Evolutionary conservation across 352 stramenopile genomes (phyloP).

Genomic region (Globisporangium abappressorium): DNA sequence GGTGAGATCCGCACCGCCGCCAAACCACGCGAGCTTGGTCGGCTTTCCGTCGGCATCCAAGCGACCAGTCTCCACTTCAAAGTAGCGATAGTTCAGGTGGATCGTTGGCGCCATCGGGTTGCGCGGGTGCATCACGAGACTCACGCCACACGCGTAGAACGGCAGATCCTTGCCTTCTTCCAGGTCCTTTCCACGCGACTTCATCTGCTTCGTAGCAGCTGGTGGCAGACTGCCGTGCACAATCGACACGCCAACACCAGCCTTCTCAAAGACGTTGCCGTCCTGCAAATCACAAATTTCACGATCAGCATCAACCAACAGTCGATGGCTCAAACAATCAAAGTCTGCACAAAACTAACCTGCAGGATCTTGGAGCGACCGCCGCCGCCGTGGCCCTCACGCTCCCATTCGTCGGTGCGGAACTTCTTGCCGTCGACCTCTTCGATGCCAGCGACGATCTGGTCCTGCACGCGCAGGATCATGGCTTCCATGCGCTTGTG

Average conservation of each 20-base stretch:
- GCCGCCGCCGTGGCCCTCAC: conserved; percentile 91
- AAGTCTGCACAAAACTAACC: conserved; percentile 12
- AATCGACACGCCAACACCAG: conserved; percentile 96
- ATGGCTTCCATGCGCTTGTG: conserved; percentile 79
- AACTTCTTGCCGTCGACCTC: conserved; percentile 94
- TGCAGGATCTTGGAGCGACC: conserved; percentile 94
- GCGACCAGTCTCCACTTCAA: conserved; percentile 91
- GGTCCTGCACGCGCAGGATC: conserved; percentile 78
- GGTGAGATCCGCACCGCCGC: conserved; percentile 96
- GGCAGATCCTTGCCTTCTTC: conserved; percentile 80
- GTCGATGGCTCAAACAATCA: neutral
- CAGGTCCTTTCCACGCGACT: conserved; percentile 65
- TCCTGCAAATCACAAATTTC: conserved; percentile 35
- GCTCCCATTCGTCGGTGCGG: conserved; percentile 93
- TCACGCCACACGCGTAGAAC: conserved; percentile 96
- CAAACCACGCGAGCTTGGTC: conserved; percentile 92
- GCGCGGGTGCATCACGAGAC: conserved; percentile 96
- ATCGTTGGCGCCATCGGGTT: conserved; percentile 95
- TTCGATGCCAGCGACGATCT: conserved; percentile 87
- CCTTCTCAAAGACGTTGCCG: conserved; percentile 97
- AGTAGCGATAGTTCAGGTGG: conserved; percentile 98
- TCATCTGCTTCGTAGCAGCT: conserved; percentile 82
- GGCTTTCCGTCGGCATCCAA: conserved; percentile 76
- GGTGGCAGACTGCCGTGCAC: conserved; percentile 96
- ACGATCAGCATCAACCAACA: conserved; percentile 7